phyloP scores from a whole-genome alignment of 768 basidiomycete genomes.

The Leucosporidium scottii region DNA sequence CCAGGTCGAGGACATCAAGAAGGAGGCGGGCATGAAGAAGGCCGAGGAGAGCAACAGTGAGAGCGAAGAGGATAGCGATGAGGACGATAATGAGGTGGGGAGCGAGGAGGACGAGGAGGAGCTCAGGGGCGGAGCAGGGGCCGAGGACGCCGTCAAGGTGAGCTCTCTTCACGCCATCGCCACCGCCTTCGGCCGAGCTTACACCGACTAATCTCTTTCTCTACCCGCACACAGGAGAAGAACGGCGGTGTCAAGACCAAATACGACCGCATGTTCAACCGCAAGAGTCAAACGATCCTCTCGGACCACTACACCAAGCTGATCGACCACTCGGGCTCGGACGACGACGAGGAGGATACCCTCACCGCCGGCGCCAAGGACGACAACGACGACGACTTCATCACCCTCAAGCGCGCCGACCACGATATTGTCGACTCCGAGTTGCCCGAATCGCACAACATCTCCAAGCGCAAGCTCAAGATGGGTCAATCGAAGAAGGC shows the following conservation, averaged over 20 bases:
- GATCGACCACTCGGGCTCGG: slow-evolving; percentile 55
- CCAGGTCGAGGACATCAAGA: slow-evolving; percentile 37
- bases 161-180: background rate
- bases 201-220: background rate
- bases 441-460: slow-evolving; percentile 39
- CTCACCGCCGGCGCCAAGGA: slow-evolving; percentile 13
- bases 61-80: background rate
- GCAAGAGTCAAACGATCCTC: slow-evolving; percentile 87
- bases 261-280: slow-evolving; percentile 95
- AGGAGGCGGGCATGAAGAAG: slow-evolving; percentile 19
- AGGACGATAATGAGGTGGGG: background rate
- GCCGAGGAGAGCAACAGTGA: slow-evolving; percentile 24
- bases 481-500: slow-evolving; percentile 66
- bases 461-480: slow-evolving; percentile 84
- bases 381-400: slow-evolving; percentile 66
- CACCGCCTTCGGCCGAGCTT: background rate
- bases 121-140: no score
- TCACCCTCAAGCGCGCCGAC: slow-evolving; percentile 84
- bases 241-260: slow-evolving; percentile 53
- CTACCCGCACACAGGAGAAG: background rate
- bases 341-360: slow-evolving; percentile 59
- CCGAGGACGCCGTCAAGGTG: slow-evolving; percentile 37
- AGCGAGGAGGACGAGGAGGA: slow-evolving; percentile 2
- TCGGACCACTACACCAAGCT: slow-evolving; percentile 85
- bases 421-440: slow-evolving; percentile 56